Conservation (phyloP, 1,139 yeast genomes). For the Geotrichum klebahnii region DNA sequence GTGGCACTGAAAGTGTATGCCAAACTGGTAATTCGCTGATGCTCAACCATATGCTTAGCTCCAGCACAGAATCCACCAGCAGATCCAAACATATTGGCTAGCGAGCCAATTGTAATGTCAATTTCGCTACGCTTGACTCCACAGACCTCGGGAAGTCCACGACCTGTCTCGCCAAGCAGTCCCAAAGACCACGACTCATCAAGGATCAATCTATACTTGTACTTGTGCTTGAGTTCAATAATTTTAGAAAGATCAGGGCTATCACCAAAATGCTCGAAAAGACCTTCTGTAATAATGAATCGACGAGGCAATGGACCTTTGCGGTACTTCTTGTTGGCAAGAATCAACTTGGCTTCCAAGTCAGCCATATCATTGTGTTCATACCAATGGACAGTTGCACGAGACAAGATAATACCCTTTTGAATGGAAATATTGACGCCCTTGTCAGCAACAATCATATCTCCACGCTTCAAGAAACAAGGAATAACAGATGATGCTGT, state of each 20-base stretch:
- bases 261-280: constrained; percentile 80
- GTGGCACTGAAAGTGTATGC: constrained; percentile 95
- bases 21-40: constrained; percentile 83
- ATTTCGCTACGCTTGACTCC: constrained; percentile 58
- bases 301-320: constrained; percentile 76
- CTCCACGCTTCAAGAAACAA: constrained; percentile 93
- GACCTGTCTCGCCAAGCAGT: constrained; percentile 76
- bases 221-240: constrained; percentile 70
- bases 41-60: constrained; percentile 74
- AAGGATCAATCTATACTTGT: constrained; percentile 76
- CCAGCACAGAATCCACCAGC: constrained; percentile 97
- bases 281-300: constrained; percentile 85
- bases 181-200: constrained; percentile 90
- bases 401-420: constrained; percentile 80
- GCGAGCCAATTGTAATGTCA: constrained; percentile 81
- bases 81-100: constrained; percentile 79
- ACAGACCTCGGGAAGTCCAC: constrained; percentile 74
- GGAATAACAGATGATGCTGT: constrained; percentile 96
- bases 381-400: constrained; percentile 74
- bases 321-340: constrained; percentile 51
- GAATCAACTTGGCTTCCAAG: constrained; percentile 62
- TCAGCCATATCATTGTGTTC: constrained; percentile 87
- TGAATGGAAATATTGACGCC: constrained; percentile 74
- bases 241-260: constrained; percentile 67
- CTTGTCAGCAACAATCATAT: constrained; percentile 81